Conservation (phyloP, 164 flowering plant species). For the Stephania cephalantha region DNA sequence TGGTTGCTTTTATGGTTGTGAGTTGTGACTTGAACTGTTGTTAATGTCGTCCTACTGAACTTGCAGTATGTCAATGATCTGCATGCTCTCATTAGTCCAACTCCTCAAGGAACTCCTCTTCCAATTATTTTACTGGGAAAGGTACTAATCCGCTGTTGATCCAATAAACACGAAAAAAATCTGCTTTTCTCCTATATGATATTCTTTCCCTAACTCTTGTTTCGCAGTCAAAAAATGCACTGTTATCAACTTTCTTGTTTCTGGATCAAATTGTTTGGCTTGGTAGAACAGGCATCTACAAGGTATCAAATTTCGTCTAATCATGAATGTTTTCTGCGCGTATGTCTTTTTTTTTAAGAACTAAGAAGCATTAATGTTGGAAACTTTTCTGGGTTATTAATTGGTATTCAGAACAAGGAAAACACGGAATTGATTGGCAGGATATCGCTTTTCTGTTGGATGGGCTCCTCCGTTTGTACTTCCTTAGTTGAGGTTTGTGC, state of each 20-base stretch:
- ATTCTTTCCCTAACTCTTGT: constrained; percentile 5
- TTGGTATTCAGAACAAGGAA: constrained; percentile 66
- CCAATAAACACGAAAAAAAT: background rate
- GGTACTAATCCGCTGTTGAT: constrained; percentile 32
- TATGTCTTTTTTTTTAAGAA: background rate
- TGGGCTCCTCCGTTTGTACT: constrained; percentile 80
- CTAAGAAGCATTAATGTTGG: background rate
- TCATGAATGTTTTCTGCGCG: background rate
- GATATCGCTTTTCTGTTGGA: constrained; percentile 90
- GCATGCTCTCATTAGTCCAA: constrained; percentile 83
- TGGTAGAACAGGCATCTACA: constrained; percentile 83
- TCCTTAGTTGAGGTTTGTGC: constrained; percentile 74
- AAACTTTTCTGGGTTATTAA: background rate
- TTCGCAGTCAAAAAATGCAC: constrained; percentile 88
- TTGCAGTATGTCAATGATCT: constrained; percentile 96
- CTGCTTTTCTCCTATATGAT: background rate
- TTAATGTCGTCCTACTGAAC: background rate
- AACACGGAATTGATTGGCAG: constrained; percentile 75
- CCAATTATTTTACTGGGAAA: constrained; percentile 86
- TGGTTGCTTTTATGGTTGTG: too few relatives aligned
- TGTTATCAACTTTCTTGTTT: constrained; percentile 88
- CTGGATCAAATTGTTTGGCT: constrained; percentile 99
- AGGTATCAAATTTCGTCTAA: constrained; percentile 37
- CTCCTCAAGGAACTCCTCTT: constrained; percentile 86
- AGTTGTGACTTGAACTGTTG: background rate